Evolutionary conservation across 139 green algal genomes (phyloP).

Genomic region (Nannochloris sp.): DNA sequence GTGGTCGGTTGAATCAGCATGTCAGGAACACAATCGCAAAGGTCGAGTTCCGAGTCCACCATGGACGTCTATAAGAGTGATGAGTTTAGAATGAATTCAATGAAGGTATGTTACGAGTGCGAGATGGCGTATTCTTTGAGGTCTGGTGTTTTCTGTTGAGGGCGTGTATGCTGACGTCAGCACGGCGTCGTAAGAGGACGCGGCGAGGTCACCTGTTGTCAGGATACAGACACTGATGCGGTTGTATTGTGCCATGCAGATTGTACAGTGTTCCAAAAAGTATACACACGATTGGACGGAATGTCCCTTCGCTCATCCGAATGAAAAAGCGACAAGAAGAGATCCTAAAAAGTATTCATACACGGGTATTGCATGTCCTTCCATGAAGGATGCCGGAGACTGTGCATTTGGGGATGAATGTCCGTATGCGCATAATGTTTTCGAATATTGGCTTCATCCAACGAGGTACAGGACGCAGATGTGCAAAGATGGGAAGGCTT

Average conservation of each 20-base stretch:
- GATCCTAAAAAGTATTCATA: conserved; percentile 77
- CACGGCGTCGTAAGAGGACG: background rate
- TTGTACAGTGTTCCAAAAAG: conserved; percentile 65
- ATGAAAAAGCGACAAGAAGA: conserved; percentile 83
- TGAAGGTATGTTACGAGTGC: conserved; percentile 49
- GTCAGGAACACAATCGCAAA: no score
- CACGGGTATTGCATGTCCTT: conserved; percentile 85
- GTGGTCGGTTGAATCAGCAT: no score
- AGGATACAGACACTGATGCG: background rate
- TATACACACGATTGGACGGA: conserved; percentile 59
- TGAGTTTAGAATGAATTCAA: conserved; percentile 66
- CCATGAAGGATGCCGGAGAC: conserved; percentile 72
- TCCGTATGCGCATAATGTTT: conserved; percentile 82
- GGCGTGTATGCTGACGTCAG: background rate
- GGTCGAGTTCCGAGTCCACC: no score
- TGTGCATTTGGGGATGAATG: conserved; percentile 68
- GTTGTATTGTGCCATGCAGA: conserved; percentile 22
- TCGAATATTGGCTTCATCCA: conserved; percentile 89
- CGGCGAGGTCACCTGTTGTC: background rate
- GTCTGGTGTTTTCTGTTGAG: background rate
- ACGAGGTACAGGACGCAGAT: conserved; percentile 81
- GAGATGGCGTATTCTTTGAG: background rate
- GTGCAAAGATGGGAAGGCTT: conserved; percentile 79
- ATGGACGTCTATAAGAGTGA: conserved; percentile 42
- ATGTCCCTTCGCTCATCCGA: conserved; percentile 87